These are phyloP conservation scores for Phialophora chinensis DNA, from an alignment of 2,329 filamentous ascomycete species.

Conservation along the genomic window DNA sequence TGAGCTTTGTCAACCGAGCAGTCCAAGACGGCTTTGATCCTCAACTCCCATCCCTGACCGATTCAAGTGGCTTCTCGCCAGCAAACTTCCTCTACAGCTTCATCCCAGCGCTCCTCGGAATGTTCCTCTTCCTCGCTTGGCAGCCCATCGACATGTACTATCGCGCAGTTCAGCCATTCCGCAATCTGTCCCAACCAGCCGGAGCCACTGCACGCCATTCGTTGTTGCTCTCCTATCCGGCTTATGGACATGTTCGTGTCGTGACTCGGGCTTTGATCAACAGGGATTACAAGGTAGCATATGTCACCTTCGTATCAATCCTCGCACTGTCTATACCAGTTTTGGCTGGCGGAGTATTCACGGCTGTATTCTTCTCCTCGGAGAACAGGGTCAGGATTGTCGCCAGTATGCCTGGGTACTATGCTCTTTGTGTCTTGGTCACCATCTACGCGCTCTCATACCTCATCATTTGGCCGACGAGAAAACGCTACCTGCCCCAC, in stretches of 20 bases:
- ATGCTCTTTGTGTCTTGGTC: conserved; percentile 73
- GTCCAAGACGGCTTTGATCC: conserved; percentile 75
- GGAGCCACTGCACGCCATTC: conserved; percentile 62
- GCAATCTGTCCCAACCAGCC: conserved; percentile 57
- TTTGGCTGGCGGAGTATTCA: conserved; percentile 67
- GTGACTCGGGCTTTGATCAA: conserved; percentile 61
- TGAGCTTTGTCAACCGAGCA: conserved; percentile 75
- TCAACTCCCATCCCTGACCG: conserved; percentile 65
- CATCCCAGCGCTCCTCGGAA: conserved; percentile 64
- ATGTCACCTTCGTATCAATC: conserved; percentile 61
- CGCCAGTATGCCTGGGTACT: conserved; percentile 74
- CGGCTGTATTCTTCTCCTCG: conserved; percentile 62
- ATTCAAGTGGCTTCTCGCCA: conserved; percentile 72
- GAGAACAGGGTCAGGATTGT: conserved; percentile 63
- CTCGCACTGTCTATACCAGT: conserved; percentile 61
- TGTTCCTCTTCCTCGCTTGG: conserved; percentile 64
- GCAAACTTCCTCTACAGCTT: conserved; percentile 86
- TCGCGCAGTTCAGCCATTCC: conserved; percentile 64
- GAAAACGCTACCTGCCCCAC: conserved; percentile 72
- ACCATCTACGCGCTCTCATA: conserved; percentile 72
- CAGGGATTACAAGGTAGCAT: conserved; percentile 63
- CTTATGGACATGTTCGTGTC: conserved; percentile 59
- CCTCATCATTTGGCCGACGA: conserved; percentile 64
- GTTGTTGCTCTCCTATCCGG: conserved; percentile 63
- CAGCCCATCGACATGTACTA: conserved; percentile 66